Base-by-base conservation (phyloP, 129 eudicot genomes). In the Arctium lappa region DNA sequence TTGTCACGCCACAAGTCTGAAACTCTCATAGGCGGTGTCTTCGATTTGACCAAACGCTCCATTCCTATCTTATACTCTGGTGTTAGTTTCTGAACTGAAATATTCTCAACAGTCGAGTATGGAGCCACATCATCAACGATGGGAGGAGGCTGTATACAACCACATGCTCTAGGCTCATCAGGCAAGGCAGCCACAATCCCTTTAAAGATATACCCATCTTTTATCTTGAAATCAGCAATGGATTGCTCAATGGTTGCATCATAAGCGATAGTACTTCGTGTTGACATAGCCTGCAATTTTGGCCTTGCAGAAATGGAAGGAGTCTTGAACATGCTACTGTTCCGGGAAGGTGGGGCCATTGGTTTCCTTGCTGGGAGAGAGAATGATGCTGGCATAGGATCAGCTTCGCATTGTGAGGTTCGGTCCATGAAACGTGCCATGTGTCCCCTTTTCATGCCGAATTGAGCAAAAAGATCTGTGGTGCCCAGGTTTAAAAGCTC, bases 371-470 rank as follows among this genome's bases (percentile, higher is more conserved):
- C 76, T 0, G 89, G 84, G 68, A 83, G 88, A 77, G 90, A 69
- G 79, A 74, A 79, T 22, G 92, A 87, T n/a, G 77, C 65, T 83
- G 93, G 94, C 39, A 83, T 32, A 44, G 93, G 90, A 82, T 91
- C 93, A 18, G 88, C 5, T 65, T 88, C 89, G 65, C 88, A 93
- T 18, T 83, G 82, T 56, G 72, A 76, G 42, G 88, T 86, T 66
- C 88, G 85, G 86, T 89, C 89, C 83, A 81, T 85, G 82, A 93
- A 93, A 32, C 97, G 95, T 18, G 95, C 97, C 39, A 89, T 66
- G 82, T 93, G 97, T 32, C 97, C 97, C 83, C 97, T 85, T 88
- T 93, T 93, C 95, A 93, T 91, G 74, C 87, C 89, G 56, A 88
- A 88, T 83, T 89, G 86, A 42, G 92, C 71, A 1, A 89, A 83